phyloP scores from a whole-genome alignment of 1,284 basidiomycete species.

The Entoloma clypeatum region DNA sequence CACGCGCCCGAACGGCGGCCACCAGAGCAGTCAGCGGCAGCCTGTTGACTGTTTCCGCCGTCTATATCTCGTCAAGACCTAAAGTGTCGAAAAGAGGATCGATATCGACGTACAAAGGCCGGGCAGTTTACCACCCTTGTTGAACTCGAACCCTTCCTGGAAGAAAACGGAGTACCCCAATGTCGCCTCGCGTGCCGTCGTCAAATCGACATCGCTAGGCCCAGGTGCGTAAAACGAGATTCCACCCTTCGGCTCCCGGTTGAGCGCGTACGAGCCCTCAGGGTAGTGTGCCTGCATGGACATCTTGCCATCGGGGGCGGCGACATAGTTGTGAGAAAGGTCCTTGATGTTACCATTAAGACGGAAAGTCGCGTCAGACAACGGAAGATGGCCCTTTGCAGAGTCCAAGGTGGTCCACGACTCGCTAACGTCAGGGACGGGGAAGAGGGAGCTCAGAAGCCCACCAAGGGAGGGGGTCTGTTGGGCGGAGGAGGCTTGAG shows the following conservation, averaged over 20 bases:
- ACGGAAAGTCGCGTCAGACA: constrained; percentile 43
- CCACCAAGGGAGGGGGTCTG: too few species aligned
- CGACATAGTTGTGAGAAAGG: constrained; percentile 39
- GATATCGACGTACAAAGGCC: constrained; percentile 43
- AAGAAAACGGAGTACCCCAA: constrained; percentile 62
- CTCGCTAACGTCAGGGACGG: constrained; percentile 29
- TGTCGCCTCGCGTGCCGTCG: constrained; percentile 49
- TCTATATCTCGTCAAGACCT: constrained; percentile 33
- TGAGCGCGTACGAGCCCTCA: constrained; percentile 52
- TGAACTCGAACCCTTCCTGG: constrained; percentile 47
- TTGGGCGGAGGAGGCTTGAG: constrained; percentile 10
- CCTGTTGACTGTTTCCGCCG: constrained; percentile 45
- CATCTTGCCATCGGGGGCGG: constrained; percentile 44
- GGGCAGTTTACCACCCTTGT: constrained; percentile 51
- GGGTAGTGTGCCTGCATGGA: constrained; percentile 55
- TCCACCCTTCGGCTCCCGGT: constrained; percentile 47
- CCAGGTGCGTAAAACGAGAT: constrained; percentile 59
- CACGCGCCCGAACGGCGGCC: constrained; percentile 44
- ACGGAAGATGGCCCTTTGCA: constrained; percentile 31
- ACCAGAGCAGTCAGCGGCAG: constrained; percentile 48
- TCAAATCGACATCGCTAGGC: constrained; percentile 40
- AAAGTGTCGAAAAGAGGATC: constrained; percentile 31
- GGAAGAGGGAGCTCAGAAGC: constrained; percentile 43
- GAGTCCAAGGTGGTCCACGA: constrained; percentile 44
- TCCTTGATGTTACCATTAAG: constrained; percentile 34